phyloP scores from a whole-genome alignment of 805 yeast genomes.

The Metschnikowia rubicola region DNA sequence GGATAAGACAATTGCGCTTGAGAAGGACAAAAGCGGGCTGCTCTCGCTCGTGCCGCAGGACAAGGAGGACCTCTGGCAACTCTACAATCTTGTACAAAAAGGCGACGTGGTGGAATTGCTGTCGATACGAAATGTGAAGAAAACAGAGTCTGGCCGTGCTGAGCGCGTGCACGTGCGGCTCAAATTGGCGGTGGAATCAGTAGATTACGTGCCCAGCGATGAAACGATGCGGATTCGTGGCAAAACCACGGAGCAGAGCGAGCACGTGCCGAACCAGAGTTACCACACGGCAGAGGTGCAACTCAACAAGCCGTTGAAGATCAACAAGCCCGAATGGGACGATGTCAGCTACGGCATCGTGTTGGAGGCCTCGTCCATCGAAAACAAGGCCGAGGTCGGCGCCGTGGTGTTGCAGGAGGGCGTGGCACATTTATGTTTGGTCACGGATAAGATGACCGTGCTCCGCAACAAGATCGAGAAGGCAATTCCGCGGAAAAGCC shows the following conservation, averaged over 20 bases:
- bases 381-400: conserved; percentile 83
- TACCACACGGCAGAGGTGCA: conserved; percentile 85
- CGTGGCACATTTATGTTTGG: conserved; percentile 83
- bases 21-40: conserved; percentile 59
- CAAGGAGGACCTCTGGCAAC: conserved; percentile 85
- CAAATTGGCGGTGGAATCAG: conserved; percentile 57
- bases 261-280: conserved; percentile 78
- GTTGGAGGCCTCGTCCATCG: conserved; percentile 68
- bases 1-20: conserved; percentile 19
- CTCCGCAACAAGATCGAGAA: conserved; percentile 77
- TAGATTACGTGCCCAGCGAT: conserved; percentile 77
- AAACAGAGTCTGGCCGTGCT: conserved; percentile 41
- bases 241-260: conserved; percentile 60
- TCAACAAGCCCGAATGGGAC: conserved; percentile 81
- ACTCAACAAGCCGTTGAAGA: conserved; percentile 61
- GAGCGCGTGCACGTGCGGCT: conserved; percentile 46
- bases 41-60: conserved; percentile 77
- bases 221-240: conserved; percentile 80
- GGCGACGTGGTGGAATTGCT: conserved; percentile 72
- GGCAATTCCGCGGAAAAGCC: conserved; percentile 79
- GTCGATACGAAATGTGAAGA: conserved; percentile 63
- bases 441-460: conserved; percentile 87
- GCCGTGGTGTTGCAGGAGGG: conserved; percentile 95
- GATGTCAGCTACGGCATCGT: conserved; percentile 60
- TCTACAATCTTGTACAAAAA: conserved; percentile 73